Evolutionary conservation across 139 green algal genomes (phyloP), one percentile per base, ranked within the genome.

Genomic region (Micractinium conductrix): DNA sequence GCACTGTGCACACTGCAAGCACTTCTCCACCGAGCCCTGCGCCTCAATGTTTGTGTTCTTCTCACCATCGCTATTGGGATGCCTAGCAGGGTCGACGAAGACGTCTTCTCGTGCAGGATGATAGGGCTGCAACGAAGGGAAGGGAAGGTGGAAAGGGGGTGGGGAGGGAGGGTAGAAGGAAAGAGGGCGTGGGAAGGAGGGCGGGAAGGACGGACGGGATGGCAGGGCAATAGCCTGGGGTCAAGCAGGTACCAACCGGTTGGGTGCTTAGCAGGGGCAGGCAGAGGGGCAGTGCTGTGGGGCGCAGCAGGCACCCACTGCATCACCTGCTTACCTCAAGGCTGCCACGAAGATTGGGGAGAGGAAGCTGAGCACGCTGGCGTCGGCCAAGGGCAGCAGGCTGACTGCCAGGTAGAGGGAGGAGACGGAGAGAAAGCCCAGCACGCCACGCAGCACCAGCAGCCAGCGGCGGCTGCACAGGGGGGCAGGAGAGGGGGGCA

Each of bases 351-450:
- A 90, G 22, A 90, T 58, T 55, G 89, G 89, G 0, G 89, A 84
- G 26, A 86, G 45, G 78, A 91, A 92, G 33, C 86, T 84, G 14
- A 92, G 85, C 84, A 92, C 89, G 35, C 69, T 60, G 3, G 86
- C 84, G 35, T 92, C 87, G 3, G 85, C 84, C 81, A 92, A 69
- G 14, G 87, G 84, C 78, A 92, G 84, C 71, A 88, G 62, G 14
- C 63, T 78, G 30, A 88, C 84, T 3, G 84, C 79, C n/a, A 85
- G 69, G 84, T 88, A 88, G 10, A 88, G 78, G 30, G 55, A 69
- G 53, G 35, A 69, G 10, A 80, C 62, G 16, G 69, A 74, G 8
- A 48, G 24, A 67, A 86, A 88, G 58, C 85, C 85, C 37, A 88
- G 62, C 67, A 83, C 55, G 33, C 85, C 85, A 1, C 85, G 79